Percentiles rank a stretch among this genome's conserved stretches.
Evolutionary conservation across 305 asterid genomes (phyloP).

Genomic region (Vinca major): DNA sequence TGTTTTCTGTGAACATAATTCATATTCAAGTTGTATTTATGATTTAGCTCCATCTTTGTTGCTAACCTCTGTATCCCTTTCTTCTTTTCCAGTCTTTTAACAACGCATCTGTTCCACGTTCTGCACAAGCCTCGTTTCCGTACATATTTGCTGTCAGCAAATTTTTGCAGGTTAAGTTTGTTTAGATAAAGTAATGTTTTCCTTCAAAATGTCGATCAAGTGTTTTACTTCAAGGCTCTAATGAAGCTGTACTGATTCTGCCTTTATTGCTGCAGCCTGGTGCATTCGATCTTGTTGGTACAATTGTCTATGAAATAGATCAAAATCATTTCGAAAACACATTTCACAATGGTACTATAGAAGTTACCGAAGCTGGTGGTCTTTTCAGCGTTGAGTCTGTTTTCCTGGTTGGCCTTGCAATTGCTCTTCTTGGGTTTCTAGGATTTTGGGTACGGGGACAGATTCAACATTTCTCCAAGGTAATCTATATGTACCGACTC

Average conservation of each 20-base stretch:
- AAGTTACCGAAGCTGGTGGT: conserved; percentile 82
- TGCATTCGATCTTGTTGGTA: conserved; percentile 79
- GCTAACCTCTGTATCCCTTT: not conserved
- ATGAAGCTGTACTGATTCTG: not conserved
- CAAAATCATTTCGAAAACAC: conserved; percentile 64
- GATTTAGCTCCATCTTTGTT: not conserved
- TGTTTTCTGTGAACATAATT: too few relatives aligned
- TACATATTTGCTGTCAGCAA: conserved; percentile 83
- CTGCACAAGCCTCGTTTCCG: conserved; percentile 82
- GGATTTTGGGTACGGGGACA: conserved; percentile 60
- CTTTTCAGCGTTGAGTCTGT: conserved; percentile 81
- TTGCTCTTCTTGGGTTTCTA: conserved; percentile 56
- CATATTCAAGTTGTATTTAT: too few relatives aligned
- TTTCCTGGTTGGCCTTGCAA: conserved; percentile 71
- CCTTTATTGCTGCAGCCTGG: conserved; percentile 54
- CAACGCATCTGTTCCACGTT: conserved; percentile 84
- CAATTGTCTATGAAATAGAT: conserved; percentile 79
- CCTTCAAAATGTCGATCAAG: conserved; percentile 2
- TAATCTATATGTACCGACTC: conserved; percentile 13
- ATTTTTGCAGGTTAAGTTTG: conserved; percentile 72
- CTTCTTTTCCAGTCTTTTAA: conserved; percentile 43
- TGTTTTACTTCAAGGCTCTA: not conserved
- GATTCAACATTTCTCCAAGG: conserved; percentile 71
- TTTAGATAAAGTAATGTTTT: not conserved
- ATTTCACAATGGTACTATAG: conserved; percentile 89